Conservation (phyloP, 2,329 filamentous ascomycete genomes). For the Ophiostoma angusticollis region DNA sequence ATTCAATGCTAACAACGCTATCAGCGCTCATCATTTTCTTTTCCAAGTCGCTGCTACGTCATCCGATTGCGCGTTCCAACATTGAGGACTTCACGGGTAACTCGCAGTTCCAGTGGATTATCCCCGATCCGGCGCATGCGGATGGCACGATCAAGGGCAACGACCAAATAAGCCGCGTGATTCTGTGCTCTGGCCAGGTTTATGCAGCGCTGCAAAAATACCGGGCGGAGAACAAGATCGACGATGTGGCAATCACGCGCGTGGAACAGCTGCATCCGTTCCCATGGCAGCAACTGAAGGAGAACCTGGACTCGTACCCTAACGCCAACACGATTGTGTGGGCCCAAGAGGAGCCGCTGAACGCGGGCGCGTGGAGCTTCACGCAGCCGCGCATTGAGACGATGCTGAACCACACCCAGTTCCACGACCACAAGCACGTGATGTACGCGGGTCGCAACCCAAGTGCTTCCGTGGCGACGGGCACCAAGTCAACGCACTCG, state of each 20-base stretch:
- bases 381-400: constrained; percentile 97
- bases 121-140: constrained; percentile 77
- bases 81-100: constrained; percentile 87
- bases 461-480: constrained; percentile 86
- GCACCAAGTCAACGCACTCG: constrained; percentile 73
- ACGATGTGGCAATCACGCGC: constrained; percentile 85
- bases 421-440: constrained; percentile 89
- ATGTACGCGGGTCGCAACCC: constrained; percentile 94
- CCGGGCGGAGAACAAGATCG: constrained; percentile 73
- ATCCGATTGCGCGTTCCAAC: constrained; percentile 78
- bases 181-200: constrained; percentile 90
- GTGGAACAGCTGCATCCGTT: constrained; percentile 98
- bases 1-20: neutral
- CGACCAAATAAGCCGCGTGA: constrained; percentile 84
- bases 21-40: constrained; percentile 92
- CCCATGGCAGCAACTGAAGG: constrained; percentile 92
- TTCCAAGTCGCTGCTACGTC: constrained; percentile 90
- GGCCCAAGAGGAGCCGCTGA: constrained; percentile 95
- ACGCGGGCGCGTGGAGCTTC: constrained; percentile 93
- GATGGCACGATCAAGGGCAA: constrained; percentile 59
- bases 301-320: constrained; percentile 93
- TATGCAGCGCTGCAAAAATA: constrained; percentile 84
- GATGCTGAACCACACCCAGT: constrained; percentile 78
- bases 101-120: constrained; percentile 94
- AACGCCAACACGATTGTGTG: constrained; percentile 97